Evolutionary conservation across 1,139 yeast species (phyloP).

Genomic region (Protomyces lactucae-debilis): DNA sequence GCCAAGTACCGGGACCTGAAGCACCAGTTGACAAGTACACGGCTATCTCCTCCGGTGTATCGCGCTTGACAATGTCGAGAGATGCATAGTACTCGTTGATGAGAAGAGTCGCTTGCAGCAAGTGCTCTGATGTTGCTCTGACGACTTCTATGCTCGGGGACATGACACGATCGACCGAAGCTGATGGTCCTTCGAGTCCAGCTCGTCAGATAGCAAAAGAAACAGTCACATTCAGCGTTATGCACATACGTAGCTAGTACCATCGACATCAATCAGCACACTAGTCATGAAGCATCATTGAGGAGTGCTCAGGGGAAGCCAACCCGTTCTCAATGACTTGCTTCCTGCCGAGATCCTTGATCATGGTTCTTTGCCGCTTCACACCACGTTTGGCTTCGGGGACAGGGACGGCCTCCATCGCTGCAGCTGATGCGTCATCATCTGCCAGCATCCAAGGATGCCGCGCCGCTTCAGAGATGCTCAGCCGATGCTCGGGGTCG

Average conservation of each 20-base stretch:
- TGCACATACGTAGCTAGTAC: too few species aligned
- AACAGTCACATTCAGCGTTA: too few species aligned
- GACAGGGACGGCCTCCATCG: neutral
- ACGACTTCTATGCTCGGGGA: neutral
- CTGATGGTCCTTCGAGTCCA: too few species aligned
- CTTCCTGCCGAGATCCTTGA: conserved; percentile 5
- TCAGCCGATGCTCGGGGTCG: conserved; percentile 52
- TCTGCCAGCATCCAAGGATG: conserved; percentile 51
- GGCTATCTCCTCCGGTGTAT: conserved; percentile 8
- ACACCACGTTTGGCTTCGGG: neutral
- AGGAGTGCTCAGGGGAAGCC: neutral
- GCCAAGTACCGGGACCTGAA: neutral
- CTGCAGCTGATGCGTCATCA: neutral
- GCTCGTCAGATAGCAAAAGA: too few species aligned
- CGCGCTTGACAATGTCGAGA: conserved; percentile 10
- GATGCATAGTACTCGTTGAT: conserved; percentile 17
- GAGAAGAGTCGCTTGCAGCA: neutral
- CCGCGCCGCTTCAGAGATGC: conserved; percentile 48
- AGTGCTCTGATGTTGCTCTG: neutral
- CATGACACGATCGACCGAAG: neutral
- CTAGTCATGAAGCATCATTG: neutral
- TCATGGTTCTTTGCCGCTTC: conserved; percentile 21
- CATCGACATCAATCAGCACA: too few species aligned
- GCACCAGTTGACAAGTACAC: neutral
- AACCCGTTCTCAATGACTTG: neutral